Conservation (phyloP, 345 rosid species). For the Moricandia moricandioides region DNA sequence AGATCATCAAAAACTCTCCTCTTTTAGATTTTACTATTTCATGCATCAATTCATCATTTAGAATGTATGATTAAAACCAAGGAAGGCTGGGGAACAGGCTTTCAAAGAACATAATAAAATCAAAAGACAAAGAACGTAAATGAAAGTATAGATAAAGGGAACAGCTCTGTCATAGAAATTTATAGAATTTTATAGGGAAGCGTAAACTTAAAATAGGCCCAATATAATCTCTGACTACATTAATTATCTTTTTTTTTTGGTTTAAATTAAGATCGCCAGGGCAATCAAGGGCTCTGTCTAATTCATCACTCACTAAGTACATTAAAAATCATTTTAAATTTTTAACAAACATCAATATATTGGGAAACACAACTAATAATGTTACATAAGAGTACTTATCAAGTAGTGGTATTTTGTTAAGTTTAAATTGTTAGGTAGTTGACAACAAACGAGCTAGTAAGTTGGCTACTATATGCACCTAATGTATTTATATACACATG, state of each 20-base stretch:
- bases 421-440: not conserved
- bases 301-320: conserved; percentile 3
- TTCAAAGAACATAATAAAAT: conserved; percentile 30
- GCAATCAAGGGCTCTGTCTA: conserved; percentile 20
- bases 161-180: conserved; percentile 35
- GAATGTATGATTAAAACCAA: not conserved
- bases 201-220: conserved; percentile 22
- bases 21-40: not conserved
- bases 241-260: not conserved
- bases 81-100: conserved; percentile 22
- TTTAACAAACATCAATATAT: not conserved
- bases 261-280: conserved; percentile 3
- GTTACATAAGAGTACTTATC: not conserved
- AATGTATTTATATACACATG: not conserved
- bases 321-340: not conserved
- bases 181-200: conserved; percentile 30
- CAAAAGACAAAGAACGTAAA: conserved; percentile 27
- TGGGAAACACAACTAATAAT: not conserved
- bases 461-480: not conserved
- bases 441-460: not conserved
- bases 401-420: not conserved
- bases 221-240: conserved; percentile 16
- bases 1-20: not conserved
- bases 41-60: not conserved
- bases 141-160: conserved; percentile 23